Evolutionary conservation across 257 asterid species (phyloP), one percentile per base, ranked within the genome.

Genomic region (Echites panduratus): DNA sequence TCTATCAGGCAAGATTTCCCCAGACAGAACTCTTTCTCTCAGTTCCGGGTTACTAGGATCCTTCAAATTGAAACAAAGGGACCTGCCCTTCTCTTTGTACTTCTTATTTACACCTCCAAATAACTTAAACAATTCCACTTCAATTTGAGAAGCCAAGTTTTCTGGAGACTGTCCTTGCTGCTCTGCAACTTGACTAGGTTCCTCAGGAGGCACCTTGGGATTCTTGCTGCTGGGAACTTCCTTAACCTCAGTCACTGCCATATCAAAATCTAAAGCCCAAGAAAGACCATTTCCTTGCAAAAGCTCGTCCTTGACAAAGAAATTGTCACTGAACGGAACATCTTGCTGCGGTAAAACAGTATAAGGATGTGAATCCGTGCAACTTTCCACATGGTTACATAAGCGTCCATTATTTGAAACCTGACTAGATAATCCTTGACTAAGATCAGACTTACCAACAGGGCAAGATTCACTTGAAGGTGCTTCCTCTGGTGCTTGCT

Each of bases 211-310:
- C 35, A 81, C 11, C 64, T 85, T 67, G 63, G 79, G 57, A 44
- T 86, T 80, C 63, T 78, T 86, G 54, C 65, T 79, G 52, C 71
- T 76, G 19, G 82, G 83, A 54, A 78, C 78, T 57, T 85, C 94
- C 80, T 81, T 83, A 11, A 78, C 82, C 54, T 80, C 94, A 73
- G 82, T 77, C 73, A 77, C 82, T 68, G 73, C 90, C 79, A 83
- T 79, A 75, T 90, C 97, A 75, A 90, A 79, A 71, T 90, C 94
- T 77, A 89, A 87, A 20, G 96, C 99, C 99, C 99, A 95, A 58
- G 98, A 89, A 75, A 95, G 98, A 73, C 97, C 99, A 80, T 95
- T 90, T 45, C 99, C 99, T 84, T 89, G 98, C 86, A 95, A 80
- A 53, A 95, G 99, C 61, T 95, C 99, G 69, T 95, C 99, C 79